Conservation (phyloP, 31 red algal genomes). For the Asparagopsis taxiformis region DNA sequence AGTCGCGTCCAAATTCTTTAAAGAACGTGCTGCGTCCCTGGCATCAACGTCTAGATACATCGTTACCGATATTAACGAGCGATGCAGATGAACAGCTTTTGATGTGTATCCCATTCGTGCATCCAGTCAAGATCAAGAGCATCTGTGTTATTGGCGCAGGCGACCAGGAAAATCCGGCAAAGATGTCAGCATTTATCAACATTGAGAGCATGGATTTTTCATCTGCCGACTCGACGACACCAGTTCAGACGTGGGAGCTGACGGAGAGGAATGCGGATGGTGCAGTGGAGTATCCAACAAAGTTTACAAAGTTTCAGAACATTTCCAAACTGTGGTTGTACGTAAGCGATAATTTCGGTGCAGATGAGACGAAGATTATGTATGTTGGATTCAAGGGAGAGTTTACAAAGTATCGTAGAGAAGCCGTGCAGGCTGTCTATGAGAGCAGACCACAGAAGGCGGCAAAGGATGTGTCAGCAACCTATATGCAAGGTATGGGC, state of each 20-base stretch:
- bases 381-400: constrained; percentile 87
- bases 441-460: constrained; percentile 74
- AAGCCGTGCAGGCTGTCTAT: constrained; percentile 75
- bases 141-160: constrained; percentile 85
- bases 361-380: constrained; percentile 60
- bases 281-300: constrained; percentile 83
- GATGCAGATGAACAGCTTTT: constrained; percentile 91
- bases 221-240: constrained; percentile 28
- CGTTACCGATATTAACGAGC: constrained; percentile 58
- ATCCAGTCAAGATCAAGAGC: constrained; percentile 76
- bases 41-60: constrained; percentile 49
- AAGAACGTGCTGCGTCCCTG: constrained; percentile 69
- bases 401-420: constrained; percentile 75
- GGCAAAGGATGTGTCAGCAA: constrained; percentile 38
- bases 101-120: constrained; percentile 75
- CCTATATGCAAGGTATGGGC: constrained; percentile 48
- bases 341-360: constrained; percentile 76
- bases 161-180: constrained; percentile 62
- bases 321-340: constrained; percentile 73
- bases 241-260: constrained; percentile 75
- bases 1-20: constrained; percentile 45
- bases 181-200: constrained; percentile 72
- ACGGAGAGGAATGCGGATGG: constrained; percentile 51
- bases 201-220: constrained; percentile 81
- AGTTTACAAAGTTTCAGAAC: constrained; percentile 87